Conservation (phyloP, 345 rosid species). For the Syzygium aqueum region DNA sequence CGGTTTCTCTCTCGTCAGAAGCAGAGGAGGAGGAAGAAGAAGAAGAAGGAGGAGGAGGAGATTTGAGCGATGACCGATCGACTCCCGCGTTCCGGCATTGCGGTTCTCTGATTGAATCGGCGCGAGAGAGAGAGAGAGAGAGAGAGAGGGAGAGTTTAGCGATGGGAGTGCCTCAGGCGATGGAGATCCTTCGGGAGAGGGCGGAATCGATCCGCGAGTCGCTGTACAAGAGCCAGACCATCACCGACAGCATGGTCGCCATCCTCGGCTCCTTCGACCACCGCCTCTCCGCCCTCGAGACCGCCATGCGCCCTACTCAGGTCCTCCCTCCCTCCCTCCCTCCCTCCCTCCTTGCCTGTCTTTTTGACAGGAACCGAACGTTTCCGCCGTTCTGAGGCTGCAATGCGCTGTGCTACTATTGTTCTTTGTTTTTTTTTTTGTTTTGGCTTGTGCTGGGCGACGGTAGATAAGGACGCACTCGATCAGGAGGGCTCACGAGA, state of each 20-base stretch:
- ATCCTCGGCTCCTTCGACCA: conserved; percentile 94
- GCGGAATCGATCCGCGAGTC: conserved; percentile 56
- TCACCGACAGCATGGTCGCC: conserved; percentile 83
- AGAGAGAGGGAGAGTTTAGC: neutral
- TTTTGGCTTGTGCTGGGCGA: neutral
- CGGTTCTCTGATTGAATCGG: neutral
- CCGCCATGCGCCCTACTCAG: conserved; percentile 99
- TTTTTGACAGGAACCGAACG: neutral
- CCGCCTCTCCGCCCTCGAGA: conserved; percentile 96
- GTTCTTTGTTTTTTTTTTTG: neutral
- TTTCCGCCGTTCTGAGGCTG: neutral
- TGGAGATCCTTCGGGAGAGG: conserved; percentile 57
- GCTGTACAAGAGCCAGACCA: conserved; percentile 75
- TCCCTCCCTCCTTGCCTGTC: neutral
- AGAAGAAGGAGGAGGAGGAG: neutral
- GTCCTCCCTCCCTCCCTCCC: conserved; percentile 8
- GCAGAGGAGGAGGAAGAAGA: neutral
- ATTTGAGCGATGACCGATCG: neutral
- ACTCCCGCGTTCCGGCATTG: neutral
- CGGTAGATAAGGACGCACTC: conserved; percentile 83
- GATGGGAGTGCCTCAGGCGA: neutral
- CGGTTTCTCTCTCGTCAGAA: neutral
- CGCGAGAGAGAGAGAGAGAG: neutral
- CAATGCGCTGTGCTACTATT: neutral
- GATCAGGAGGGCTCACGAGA: conserved; percentile 83